These are phyloP conservation scores for Alternaria burnsii DNA, from an alignment of 2,329 filamentous ascomycete species.

Conservation along the genomic window DNA sequence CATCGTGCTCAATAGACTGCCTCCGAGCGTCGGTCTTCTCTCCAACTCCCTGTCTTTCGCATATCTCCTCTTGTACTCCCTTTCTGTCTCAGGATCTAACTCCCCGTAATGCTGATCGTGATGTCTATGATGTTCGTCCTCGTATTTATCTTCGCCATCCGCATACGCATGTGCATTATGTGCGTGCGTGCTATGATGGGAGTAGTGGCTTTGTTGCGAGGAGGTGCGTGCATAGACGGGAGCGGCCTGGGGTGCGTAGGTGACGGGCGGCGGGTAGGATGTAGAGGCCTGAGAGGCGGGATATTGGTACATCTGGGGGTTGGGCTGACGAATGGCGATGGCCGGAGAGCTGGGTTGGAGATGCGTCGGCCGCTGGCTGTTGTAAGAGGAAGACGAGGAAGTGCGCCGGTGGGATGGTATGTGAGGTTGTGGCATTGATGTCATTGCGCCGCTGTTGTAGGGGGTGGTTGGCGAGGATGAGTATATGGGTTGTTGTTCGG, in stretches of 20 bases:
- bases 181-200: constrained; percentile 4
- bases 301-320: neutral
- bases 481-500: constrained; percentile 19
- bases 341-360: constrained; percentile 4
- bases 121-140: neutral
- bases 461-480: constrained; percentile 8
- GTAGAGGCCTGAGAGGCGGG: neutral
- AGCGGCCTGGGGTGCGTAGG: constrained; percentile 1
- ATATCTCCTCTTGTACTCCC: constrained; percentile 26
- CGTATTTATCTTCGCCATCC: constrained; percentile 16
- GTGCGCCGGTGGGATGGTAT: constrained; percentile 10
- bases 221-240: constrained; percentile 14
- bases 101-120: constrained; percentile 11
- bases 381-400: constrained; percentile 12
- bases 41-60: constrained; percentile 29
- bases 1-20: constrained; percentile 30
- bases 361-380: constrained; percentile 2
- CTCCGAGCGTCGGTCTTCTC: constrained; percentile 40
- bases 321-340: constrained; percentile 14
- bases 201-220: constrained; percentile 13
- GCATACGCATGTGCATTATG: constrained; percentile 18
- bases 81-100: constrained; percentile 25
- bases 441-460: neutral
- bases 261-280: constrained; percentile 10
- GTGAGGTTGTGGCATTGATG: neutral